phyloP scores from a whole-genome alignment of 805 yeast species.

The Kockiozyma suomiensis region DNA sequence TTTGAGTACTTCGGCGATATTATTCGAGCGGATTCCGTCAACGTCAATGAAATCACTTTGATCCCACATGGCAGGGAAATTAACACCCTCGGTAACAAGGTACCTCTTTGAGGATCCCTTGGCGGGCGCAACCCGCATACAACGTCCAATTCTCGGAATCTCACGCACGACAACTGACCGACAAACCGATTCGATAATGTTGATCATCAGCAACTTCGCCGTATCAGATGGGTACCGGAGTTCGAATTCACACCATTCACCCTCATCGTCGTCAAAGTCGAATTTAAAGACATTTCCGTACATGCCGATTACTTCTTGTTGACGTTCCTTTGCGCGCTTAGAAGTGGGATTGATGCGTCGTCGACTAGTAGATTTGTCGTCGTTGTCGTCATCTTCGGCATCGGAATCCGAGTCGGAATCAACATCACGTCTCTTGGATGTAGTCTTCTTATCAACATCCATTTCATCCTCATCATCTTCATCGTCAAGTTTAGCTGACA shows the following conservation, averaged over 20 bases:
- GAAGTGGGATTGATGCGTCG: constrained; percentile 39
- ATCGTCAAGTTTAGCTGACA: constrained; percentile 75
- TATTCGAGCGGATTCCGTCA: constrained; percentile 87
- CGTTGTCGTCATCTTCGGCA: constrained; percentile 49
- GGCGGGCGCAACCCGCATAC: constrained; percentile 44
- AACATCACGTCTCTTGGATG: neutral
- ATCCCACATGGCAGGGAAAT: constrained; percentile 97
- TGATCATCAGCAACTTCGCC: constrained; percentile 94
- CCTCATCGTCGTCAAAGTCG: constrained; percentile 85
- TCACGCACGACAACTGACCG: constrained; percentile 90
- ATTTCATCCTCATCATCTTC: constrained; percentile 50
- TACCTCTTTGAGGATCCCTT: constrained; percentile 50
- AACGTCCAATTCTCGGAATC: constrained; percentile 86
- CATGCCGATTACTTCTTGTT: constrained; percentile 72
- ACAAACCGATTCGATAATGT: constrained; percentile 90
- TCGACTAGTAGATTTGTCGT: constrained; percentile 51
- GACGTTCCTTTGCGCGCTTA: constrained; percentile 77
- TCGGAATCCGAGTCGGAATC: constrained; percentile 43
- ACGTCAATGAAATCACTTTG: constrained; percentile 91
- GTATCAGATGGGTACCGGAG: constrained; percentile 81
- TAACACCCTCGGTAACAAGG: constrained; percentile 96
- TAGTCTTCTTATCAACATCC: constrained; percentile 40
- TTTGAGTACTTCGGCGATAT: constrained; percentile 82
- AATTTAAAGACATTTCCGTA: constrained; percentile 76
- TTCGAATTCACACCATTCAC: constrained; percentile 92